These are phyloP conservation scores for Lathyrus oleraceus DNA, from an alignment of 306 rosid species.

Conservation along the genomic window DNA sequence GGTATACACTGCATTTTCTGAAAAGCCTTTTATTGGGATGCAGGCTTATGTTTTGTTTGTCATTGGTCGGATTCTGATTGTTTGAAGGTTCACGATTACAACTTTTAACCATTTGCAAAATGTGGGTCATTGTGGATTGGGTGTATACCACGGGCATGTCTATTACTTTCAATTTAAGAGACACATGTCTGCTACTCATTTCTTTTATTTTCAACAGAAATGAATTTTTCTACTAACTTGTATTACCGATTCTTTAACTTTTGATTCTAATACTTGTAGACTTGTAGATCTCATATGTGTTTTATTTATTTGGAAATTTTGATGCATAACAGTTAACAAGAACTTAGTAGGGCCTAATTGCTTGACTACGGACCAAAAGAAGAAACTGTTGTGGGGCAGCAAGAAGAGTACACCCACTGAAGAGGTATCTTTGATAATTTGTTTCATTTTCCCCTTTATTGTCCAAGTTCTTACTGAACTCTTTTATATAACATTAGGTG, in stretches of 20 bases:
- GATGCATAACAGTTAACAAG: constrained; percentile 66
- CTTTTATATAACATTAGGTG: neutral
- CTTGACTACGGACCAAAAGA: constrained; percentile 95
- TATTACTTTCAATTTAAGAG: neutral
- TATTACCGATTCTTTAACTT: neutral
- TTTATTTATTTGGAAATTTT: constrained; percentile 33
- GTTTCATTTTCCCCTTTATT: neutral
- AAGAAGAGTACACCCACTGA: constrained; percentile 67
- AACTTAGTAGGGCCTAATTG: constrained; percentile 70
- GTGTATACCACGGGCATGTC: neutral
- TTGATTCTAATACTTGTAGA: constrained; percentile 10
- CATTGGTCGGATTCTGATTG: constrained; percentile 22
- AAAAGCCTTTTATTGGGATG: constrained; percentile 24
- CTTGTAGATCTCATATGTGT: neutral
- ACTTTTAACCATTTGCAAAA: constrained; percentile 25
- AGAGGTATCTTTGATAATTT: constrained; percentile 61
- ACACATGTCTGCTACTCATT: constrained; percentile 1
- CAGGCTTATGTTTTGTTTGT: neutral
- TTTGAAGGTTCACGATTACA: constrained; percentile 19
- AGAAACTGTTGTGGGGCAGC: constrained; percentile 95
- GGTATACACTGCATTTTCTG: constrained; percentile 46
- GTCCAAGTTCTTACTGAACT: neutral
- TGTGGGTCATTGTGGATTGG: constrained; percentile 26
- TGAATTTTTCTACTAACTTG: neutral
- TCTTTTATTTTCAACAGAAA: neutral